Conservation (phyloP, 2,329 filamentous ascomycete species). For the Chaetomiaceae sp. region DNA sequence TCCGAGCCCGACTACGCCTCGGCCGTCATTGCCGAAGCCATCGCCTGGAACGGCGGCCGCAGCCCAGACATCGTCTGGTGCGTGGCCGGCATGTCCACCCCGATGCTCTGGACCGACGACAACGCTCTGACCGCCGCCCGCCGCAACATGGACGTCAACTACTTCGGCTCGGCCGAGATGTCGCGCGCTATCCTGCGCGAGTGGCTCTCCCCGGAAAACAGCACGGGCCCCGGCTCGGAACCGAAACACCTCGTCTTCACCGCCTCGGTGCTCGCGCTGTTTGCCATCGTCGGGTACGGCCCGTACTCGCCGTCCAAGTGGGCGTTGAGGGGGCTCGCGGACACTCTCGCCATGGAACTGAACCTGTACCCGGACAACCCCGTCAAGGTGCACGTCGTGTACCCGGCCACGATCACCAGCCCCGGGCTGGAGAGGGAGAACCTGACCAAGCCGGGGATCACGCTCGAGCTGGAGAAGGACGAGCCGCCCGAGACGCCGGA, state of each 20-base stretch:
- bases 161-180: slow-evolving; percentile 81
- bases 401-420: slow-evolving; percentile 76
- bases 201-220: slow-evolving; percentile 60
- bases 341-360: slow-evolving; percentile 78
- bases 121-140: slow-evolving; percentile 62
- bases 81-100: slow-evolving; percentile 70
- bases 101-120: slow-evolving; percentile 76
- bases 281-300: slow-evolving; percentile 74
- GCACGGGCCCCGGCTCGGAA: slow-evolving; percentile 40
- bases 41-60: slow-evolving; percentile 69
- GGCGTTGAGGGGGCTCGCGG: slow-evolving; percentile 76
- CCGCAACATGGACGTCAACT: slow-evolving; percentile 88
- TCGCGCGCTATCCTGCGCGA: slow-evolving; percentile 71
- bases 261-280: slow-evolving; percentile 69
- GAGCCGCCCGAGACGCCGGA: slow-evolving; percentile 77
- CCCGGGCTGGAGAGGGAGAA: slow-evolving; percentile 75
- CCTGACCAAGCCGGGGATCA: slow-evolving; percentile 72
- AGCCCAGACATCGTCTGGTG: slow-evolving; percentile 88
- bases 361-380: slow-evolving; percentile 70
- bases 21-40: slow-evolving; percentile 66
- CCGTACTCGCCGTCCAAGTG: slow-evolving; percentile 82
- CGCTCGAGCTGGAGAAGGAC: slow-evolving; percentile 72
- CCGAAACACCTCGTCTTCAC: slow-evolving; percentile 85
- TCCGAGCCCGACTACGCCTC: slow-evolving; percentile 64
- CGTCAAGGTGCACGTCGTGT: slow-evolving; percentile 76